Base-by-base conservation (phyloP, 148 eudicot genomes). In the Dianthus caryophyllus region DNA sequence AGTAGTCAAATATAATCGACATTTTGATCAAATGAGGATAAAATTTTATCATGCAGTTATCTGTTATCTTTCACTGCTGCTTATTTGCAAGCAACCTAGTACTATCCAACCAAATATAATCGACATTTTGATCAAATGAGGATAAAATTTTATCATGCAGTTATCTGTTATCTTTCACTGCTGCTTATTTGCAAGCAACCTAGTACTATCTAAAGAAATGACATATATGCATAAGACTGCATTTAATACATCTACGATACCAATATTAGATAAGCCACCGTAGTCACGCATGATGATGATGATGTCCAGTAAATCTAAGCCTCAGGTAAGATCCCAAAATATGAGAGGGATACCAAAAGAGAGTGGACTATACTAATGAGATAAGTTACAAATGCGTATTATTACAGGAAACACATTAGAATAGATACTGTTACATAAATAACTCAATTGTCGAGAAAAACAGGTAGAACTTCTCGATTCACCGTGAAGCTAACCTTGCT, bases 401-500 rank as follows among this genome's bases (percentile, higher is more conserved):
- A 3, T 33, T 33, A 33, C 38, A 33, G 38, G 38, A 33, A n/a
- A 33, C 38, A 33, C 38, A 33, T 33, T 33, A 33, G 7, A 33
- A 33, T 33, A 33, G 38, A 33, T 33, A 33, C 38, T 2, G 7
- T n/a, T n/a, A 33, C 41, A 58, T 11, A 58, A 58, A 20, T 17
- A 12, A 3, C 38, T 33, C 1, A 20, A 16, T 2, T 24, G 6
- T 0, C 33, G 2, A 54, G 31, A 72, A 64, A 64, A 17, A 2
- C 10, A 24, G 12, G 14, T 26, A 41, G 13, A 27, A 26, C 33
- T 7, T 48, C 47, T 61, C 13, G 55, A 24, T 38, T 21, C 16
- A 47, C 15, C n/a, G 26, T 24, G 51, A 68, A 21, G 62, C 91
- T 70, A 66, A 92, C 98, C 91, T 83, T 67, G 33, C 77, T 60